Percentiles rank a stretch among this genome's conserved stretches.
These are phyloP conservation scores for Candida yuanshanica DNA, from an alignment of 805 yeast species.

Conservation along the genomic window DNA sequence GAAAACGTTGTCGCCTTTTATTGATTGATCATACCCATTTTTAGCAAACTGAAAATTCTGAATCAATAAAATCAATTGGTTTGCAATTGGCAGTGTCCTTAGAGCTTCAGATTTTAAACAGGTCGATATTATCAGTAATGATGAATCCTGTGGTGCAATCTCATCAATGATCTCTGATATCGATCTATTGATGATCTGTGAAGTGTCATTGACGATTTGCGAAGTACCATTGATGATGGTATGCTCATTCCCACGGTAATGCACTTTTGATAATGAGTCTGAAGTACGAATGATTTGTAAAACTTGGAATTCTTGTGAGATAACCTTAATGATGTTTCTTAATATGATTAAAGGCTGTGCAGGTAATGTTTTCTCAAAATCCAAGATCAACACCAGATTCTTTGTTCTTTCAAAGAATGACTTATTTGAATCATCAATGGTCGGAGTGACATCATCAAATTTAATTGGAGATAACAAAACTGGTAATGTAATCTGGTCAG, in stretches of 20 bases:
- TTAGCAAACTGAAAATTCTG: neutral
- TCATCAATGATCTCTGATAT: neutral
- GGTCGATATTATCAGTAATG: conserved; percentile 15
- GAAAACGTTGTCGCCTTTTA: conserved; percentile 1
- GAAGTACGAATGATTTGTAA: conserved; percentile 14
- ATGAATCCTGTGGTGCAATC: conserved; percentile 2
- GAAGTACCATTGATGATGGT: neutral
- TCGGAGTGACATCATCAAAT: conserved; percentile 9
- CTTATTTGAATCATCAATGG: neutral
- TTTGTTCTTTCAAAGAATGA: conserved; percentile 10
- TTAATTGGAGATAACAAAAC: conserved; percentile 20
- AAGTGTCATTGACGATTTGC: neutral
- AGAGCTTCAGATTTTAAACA: neutral
- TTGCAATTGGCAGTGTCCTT: conserved; percentile 9
- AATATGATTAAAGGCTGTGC: conserved; percentile 6
- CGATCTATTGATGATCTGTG: too few species aligned
- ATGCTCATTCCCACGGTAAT: neutral
- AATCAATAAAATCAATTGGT: conserved; percentile 13
- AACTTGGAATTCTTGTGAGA: conserved; percentile 10
- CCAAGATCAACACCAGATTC: conserved; percentile 13
- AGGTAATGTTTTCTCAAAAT: conserved; percentile 12
- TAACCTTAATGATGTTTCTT: conserved; percentile 19
- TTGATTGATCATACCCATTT: neutral
- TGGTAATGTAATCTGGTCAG: conserved; percentile 16
- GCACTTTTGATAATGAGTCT: neutral